phyloP scores from a whole-genome alignment of 139 green algal genomes.

The Astrephomene gubernaculifera region DNA sequence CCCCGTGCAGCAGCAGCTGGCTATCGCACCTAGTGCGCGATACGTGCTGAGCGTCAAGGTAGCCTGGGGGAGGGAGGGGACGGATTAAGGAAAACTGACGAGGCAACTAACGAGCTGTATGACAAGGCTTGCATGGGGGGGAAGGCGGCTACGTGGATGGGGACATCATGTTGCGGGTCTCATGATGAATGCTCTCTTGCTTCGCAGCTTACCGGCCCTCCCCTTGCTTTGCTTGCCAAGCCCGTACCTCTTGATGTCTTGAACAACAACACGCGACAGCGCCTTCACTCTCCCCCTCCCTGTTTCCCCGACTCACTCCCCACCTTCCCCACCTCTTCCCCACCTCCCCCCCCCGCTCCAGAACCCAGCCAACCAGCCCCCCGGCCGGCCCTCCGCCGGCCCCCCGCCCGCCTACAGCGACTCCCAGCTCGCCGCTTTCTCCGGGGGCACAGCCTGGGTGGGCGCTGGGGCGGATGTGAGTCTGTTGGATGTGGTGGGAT shows the following conservation, averaged over 20 bases:
- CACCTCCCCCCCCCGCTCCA: neutral
- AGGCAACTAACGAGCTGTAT: too few relatives aligned
- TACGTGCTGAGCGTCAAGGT: conserved; percentile 40
- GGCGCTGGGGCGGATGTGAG: conserved; percentile 2
- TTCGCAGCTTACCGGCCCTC: neutral
- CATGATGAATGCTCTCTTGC: neutral
- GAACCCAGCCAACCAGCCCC: conserved; percentile 11
- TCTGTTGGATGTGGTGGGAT: conserved; percentile 43
- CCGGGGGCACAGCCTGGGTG: conserved; percentile 14
- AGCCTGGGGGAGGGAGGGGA: neutral
- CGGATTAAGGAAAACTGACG: too few relatives aligned
- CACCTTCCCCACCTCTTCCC: neutral
- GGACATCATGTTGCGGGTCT: too few relatives aligned
- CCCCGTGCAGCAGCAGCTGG: conserved; percentile 41
- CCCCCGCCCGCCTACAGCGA: conserved; percentile 24
- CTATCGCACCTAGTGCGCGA: neutral
- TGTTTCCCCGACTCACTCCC: neutral
- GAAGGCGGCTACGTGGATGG: neutral
- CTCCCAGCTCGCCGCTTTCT: neutral
- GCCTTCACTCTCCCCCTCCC: neutral
- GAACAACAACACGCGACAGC: too few relatives aligned
- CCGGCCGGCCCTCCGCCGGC: neutral
- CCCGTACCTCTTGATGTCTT: neutral
- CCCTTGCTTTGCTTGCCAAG: neutral
- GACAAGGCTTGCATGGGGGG: neutral